Evolutionary conservation across 257 asterid species (phyloP), one percentile per base, ranked within the genome.

Genomic region (Capsicum baccatum): DNA sequence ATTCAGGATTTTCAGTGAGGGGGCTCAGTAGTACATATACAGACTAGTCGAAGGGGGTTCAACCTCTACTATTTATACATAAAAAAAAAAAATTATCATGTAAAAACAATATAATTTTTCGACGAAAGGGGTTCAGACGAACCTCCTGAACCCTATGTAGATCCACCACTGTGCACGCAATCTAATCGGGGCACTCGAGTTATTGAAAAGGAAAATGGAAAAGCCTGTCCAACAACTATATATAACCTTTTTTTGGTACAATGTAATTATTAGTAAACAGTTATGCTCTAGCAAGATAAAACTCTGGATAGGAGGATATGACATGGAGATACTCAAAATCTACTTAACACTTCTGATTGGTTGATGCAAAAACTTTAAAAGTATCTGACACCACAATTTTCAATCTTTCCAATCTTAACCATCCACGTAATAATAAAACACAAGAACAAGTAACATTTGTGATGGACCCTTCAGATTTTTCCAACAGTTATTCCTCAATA

Each of bases 281-380:
- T 69, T 39, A 39, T 69, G 15, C 55, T 69, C 5, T 3, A 58
- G 83, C 3, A n/a, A 59, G 83, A 80, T 80, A 80, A 60, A 39
- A 37, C 3, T 80, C 13, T 69, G 94, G 94, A 91, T 92, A 90
- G 88, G 85, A 64, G 88, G 94, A 90, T 91, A 90, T 91, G 89
- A 85, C 88, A 55, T 62, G 84, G 90, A 86, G 92, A 87, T 89
- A 16, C 85, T 73, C 85, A 64, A 85, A 91, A 92, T 92, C 94
- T 85, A 86, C 85, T 62, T 17, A 55, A 58, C 80, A 79, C 85
- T 85, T 86, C 80, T 90, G 89, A 92, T 92, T 94, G 97, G 95
- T 83, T 81, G 83, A 44, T 44, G 37, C 17, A 14, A 6, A 26
- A 76, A 26, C 33, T 66, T 79, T 79, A 68, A 54, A 26, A 79